Evolutionary conservation across 2,329 filamentous ascomycete genomes (phyloP), one percentile per base, ranked within the genome.

Genomic region (Dothistroma septosporum): DNA sequence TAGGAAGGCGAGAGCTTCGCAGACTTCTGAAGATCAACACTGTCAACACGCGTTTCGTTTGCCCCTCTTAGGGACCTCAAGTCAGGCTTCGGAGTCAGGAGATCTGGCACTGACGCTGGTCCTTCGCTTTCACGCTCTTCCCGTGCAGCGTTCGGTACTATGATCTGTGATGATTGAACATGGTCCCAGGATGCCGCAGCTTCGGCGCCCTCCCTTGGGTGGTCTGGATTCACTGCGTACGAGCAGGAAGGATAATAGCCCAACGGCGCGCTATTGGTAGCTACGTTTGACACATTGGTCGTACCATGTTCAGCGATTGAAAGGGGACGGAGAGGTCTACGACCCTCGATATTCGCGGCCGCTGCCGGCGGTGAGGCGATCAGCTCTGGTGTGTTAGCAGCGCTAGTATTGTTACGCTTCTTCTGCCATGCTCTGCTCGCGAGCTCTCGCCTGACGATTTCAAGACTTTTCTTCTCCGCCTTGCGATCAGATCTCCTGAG

Each of bases 371-470:
- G 21, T 10, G 19, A 5, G 12, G 28, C 49, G 8, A 11, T 21
- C n/a, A 53, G 28, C 12, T 11, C 33, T 10, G 49, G 33, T 33
- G n/a, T 28, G 10, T 21, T 6, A 53, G 19, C 28, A 11, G 41
- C 41, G 16, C 41, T 44, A 53, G 24, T 31, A 21, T 53, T 12
- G 28, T 19, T 16, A 53, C 28, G 53, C 35, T 52, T 24, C 49
- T 22, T 44, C 49, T 48, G 12, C 41, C 57, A 33, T 24, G 12
- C 44, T n/a, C 31, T 14, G 31, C n/a, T 24, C 31, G 24, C 24
- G n/a, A 59, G 53, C 52, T 59, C 57, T n/a, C 44, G 1, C 52
- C 52, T 55, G 28, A 59, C 50, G n/a, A 55, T 48, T 41, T 46
- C 24, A 11, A 59, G 28, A 37, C 50, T 59, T 52, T 48, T 53